Percentiles rank a stretch among this genome's conserved stretches.
phyloP scores from a whole-genome alignment of 768 basidiomycete genomes.

The Daedaleopsis nitida region DNA sequence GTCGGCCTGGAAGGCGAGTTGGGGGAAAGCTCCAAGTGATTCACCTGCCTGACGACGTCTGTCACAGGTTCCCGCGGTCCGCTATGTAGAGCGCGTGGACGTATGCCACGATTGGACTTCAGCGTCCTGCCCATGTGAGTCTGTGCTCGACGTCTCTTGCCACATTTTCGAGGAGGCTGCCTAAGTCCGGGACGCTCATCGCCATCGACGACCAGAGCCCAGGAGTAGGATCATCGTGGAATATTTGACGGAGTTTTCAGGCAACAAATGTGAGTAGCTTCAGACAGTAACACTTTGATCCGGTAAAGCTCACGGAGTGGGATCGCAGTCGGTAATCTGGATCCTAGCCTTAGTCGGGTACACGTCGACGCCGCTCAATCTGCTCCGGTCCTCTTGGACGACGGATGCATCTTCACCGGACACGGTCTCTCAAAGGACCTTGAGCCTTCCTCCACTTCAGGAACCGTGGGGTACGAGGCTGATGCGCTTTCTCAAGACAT shows the following conservation, averaged over 20 bases:
- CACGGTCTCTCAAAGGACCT: conserved; percentile 98
- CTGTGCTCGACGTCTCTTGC: not conserved
- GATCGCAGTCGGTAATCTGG: conserved; percentile 83
- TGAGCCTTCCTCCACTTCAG: conserved; percentile 41
- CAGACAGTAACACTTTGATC: not conserved
- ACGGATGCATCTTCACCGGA: conserved; percentile 95
- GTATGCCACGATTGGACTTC: conserved; percentile 58
- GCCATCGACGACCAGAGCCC: conserved; percentile 97
- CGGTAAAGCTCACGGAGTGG: not conserved
- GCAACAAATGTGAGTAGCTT: conserved; percentile 77
- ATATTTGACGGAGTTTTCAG: conserved; percentile 96
- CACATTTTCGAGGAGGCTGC: conserved; percentile 65
- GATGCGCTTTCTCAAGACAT: conserved; percentile 61
- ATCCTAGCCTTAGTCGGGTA: conserved; percentile 80
- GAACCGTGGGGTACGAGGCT: not conserved
- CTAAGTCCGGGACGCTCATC: conserved; percentile 82
- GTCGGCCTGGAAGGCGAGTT: conserved; percentile 95
- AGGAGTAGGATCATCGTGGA: conserved; percentile 95
- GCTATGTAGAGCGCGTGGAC: conserved; percentile 86
- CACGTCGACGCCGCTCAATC: conserved; percentile 90
- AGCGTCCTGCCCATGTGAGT: conserved; percentile 69
- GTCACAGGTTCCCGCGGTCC: conserved; percentile 80
- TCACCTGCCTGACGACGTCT: too few species aligned
- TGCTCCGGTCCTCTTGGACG: conserved; percentile 92
- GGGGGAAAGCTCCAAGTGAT: too few species aligned